These are phyloP conservation scores for Saksenaea vasiformis DNA, from an alignment of 371 early-diverging fungal genomes.

Conservation along the genomic window DNA sequence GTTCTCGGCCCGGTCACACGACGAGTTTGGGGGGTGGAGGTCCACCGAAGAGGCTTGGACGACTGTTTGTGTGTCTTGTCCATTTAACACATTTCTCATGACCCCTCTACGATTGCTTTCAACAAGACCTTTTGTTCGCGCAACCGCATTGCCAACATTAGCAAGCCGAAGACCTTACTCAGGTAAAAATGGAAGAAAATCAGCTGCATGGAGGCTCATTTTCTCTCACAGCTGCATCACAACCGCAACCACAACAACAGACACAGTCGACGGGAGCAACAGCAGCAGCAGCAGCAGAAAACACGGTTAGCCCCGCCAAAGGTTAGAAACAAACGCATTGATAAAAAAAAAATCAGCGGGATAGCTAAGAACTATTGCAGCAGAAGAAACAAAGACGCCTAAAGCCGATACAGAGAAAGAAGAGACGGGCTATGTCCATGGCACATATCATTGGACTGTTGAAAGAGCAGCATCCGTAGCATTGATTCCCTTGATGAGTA, in stretches of 20 bases:
- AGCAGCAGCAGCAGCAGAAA: neutral
- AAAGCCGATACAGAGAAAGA: neutral
- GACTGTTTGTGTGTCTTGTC: neutral
- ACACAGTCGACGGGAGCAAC: too few species aligned
- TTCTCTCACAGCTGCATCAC: neutral
- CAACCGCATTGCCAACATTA: neutral
- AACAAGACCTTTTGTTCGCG: neutral
- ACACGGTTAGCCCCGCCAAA: neutral
- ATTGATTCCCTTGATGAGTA: constrained; percentile 75
- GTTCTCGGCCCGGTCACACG: neutral
- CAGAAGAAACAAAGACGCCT: neutral
- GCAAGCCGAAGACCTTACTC: neutral
- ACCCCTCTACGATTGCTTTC: neutral
- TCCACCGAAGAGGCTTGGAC: neutral
- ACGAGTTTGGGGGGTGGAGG: neutral
- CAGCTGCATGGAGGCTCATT: neutral
- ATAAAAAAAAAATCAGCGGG: neutral
- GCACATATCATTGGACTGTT: constrained; percentile 47
- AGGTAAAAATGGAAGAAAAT: neutral
- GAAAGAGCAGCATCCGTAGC: constrained; percentile 83
- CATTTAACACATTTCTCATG: neutral
- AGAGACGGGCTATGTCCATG: constrained; percentile 24
- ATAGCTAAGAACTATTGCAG: neutral
- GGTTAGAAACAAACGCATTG: neutral
- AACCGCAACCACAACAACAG: neutral